Evolutionary conservation across 805 yeast species (phyloP).

Genomic region (baker's yeast (Saccharomyces cerevisiae)): DNA sequence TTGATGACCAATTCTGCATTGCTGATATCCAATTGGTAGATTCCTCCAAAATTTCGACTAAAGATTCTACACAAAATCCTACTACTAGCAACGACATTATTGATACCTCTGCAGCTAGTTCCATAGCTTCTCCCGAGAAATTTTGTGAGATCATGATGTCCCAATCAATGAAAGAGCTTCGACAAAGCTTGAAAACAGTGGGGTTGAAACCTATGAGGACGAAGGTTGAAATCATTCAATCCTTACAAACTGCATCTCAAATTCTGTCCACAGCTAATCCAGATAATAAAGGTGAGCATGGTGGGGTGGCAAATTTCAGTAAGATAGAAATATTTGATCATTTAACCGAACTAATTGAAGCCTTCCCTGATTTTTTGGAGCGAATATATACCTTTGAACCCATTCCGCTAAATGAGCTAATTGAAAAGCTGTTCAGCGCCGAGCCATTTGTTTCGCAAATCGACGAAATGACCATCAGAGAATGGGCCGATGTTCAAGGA

Average conservation of each 20-base stretch:
- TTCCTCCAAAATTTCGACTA: not conserved
- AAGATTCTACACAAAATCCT: not conserved
- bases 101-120: not conserved
- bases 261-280: slow-evolving; percentile 5
- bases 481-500: slow-evolving; percentile 30
- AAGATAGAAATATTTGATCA: slow-evolving; percentile 15
- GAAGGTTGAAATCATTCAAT: slow-evolving; percentile 23
- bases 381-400: slow-evolving; percentile 27
- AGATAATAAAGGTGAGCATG: slow-evolving; percentile 6
- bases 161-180: slow-evolving; percentile 21
- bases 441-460: slow-evolving; percentile 25
- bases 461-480: slow-evolving; percentile 23
- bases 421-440: slow-evolving; percentile 11
- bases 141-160: slow-evolving; percentile 7
- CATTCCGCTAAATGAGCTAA: slow-evolving; percentile 14
- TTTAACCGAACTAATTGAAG: slow-evolving; percentile 15
- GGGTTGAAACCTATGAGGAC: slow-evolving; percentile 27
- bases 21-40: not conserved
- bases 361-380: slow-evolving; percentile 18
- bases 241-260: slow-evolving; percentile 24
- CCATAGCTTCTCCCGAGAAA: not conserved
- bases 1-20: not conserved
- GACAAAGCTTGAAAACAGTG: slow-evolving; percentile 16
- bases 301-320: not conserved
- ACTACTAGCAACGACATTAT: not conserved